These are phyloP conservation scores for Venturia asperata DNA, from an alignment of 2,329 filamentous ascomycete genomes.

Conservation along the genomic window DNA sequence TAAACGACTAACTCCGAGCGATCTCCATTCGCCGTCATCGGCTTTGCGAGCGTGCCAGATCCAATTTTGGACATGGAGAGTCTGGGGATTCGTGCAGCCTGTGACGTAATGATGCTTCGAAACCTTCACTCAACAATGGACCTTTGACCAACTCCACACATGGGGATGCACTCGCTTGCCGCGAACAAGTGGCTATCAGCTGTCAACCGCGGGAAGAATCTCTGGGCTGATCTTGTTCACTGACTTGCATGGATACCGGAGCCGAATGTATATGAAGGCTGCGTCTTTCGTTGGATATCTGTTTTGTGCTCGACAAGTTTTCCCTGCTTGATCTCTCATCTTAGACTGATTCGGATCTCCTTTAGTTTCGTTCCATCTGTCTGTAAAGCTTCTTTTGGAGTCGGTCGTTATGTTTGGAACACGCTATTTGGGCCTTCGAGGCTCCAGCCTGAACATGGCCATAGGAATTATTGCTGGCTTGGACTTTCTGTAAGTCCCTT, in stretches of 20 bases:
- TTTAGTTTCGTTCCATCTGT: background rate
- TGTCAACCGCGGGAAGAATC: background rate
- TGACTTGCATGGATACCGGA: background rate
- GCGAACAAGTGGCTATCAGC: background rate
- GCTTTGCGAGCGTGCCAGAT: background rate
- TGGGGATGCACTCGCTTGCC: background rate
- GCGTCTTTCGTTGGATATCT: background rate
- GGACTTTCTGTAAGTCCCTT: background rate
- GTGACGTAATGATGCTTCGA: constrained; percentile 5
- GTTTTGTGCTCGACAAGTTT: background rate
- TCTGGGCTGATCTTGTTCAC: background rate
- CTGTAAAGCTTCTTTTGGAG: background rate
- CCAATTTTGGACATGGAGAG: background rate
- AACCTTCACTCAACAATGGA: background rate
- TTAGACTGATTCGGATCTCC: background rate
- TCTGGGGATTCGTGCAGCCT: constrained; percentile 3
- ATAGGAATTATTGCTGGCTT: background rate
- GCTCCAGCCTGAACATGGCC: background rate
- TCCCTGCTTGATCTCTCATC: background rate
- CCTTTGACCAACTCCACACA: background rate
- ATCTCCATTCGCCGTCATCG: background rate
- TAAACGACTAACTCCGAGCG: background rate
- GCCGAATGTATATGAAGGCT: background rate
- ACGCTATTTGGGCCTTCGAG: constrained; percentile 7
- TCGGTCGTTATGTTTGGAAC: background rate